Percentiles rank a stretch among this genome's conserved stretches.
phyloP scores from a whole-genome alignment of 2,329 filamentous ascomycete genomes.

The Colletotrichum lindemuthianum region DNA sequence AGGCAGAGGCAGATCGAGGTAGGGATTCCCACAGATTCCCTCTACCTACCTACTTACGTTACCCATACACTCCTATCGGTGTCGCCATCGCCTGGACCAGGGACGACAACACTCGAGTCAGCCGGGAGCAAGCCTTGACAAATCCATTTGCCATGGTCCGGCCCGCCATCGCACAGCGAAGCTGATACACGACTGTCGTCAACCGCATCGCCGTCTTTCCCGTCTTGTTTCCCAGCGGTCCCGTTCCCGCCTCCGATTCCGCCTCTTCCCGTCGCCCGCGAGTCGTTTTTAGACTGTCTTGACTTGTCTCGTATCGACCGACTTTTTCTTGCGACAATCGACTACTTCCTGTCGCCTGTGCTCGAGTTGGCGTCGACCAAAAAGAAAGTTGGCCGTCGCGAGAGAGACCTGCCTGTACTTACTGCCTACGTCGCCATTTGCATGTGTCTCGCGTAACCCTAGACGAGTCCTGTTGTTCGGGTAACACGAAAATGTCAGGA shows the following conservation, averaged over 20 bases:
- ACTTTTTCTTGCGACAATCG: background rate
- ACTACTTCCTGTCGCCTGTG: no score
- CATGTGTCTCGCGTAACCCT: background rate
- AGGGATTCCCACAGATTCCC: no score
- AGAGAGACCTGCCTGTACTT: background rate
- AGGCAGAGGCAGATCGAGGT: no score
- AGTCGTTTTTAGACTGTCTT: background rate
- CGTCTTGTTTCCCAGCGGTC: background rate
- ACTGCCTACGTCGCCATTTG: background rate
- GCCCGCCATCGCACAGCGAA: slow-evolving; percentile 14
- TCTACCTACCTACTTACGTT: no score
- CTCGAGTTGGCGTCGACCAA: no score
- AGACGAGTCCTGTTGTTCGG: background rate
- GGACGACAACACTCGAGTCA: slow-evolving; percentile 20
- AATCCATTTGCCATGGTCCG: slow-evolving; percentile 28
- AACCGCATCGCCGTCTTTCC: slow-evolving; percentile 28
- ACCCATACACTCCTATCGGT: background rate
- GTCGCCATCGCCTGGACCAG: slow-evolving; percentile 20
- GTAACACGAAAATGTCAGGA: slow-evolving; percentile 30
- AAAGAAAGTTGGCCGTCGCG: no score
- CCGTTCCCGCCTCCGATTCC: background rate
- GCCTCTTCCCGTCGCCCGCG: slow-evolving; percentile 17
- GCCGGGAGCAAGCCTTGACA: slow-evolving; percentile 14
- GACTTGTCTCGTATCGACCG: background rate
- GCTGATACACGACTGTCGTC: slow-evolving; percentile 19